Evolutionary conservation across 1,284 basidiomycete species (phyloP).

Genomic region (Wallemia mellicola): DNA sequence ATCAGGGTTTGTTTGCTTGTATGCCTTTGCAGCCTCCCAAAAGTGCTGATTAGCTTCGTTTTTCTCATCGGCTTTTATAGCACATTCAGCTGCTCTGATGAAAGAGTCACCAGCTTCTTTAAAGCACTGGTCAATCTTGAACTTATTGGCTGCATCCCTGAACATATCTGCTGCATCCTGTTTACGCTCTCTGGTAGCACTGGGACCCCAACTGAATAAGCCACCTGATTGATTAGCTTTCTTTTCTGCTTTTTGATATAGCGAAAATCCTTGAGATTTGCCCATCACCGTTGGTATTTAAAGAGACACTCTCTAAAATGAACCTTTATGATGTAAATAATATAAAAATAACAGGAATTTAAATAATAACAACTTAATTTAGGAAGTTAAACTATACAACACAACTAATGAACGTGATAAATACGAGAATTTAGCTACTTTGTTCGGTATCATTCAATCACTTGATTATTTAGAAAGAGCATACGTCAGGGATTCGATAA

Average conservation of each 20-base stretch:
- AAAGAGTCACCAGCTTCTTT: slow-evolving; percentile 15
- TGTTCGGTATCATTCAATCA: slow-evolving; percentile 70
- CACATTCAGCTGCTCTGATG: slow-evolving; percentile 49
- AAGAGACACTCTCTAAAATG: no score
- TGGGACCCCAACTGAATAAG: slow-evolving; percentile 52
- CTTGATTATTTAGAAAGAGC: slow-evolving; percentile 85
- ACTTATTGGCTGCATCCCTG: slow-evolving; percentile 12
- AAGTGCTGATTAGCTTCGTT: slow-evolving; percentile 88
- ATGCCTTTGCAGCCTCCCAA: slow-evolving; percentile 86
- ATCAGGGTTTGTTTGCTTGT: slow-evolving; percentile 58
- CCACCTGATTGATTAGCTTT: slow-evolving; percentile 45
- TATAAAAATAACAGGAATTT: background rate
- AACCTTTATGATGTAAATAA: background rate
- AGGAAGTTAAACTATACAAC: slow-evolving; percentile 68
- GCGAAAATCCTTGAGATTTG: background rate
- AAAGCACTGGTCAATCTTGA: slow-evolving; percentile 12
- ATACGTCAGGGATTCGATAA: slow-evolving; percentile 74
- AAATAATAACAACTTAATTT: background rate
- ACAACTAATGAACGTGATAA: slow-evolving; percentile 70
- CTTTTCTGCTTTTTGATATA: slow-evolving; percentile 44
- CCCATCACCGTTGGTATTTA: no score
- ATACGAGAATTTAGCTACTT: slow-evolving; percentile 59
- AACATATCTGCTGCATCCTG: slow-evolving; percentile 5
- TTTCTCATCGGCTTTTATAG: slow-evolving; percentile 49
- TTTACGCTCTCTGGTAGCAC: slow-evolving; percentile 29